Evolutionary conservation across 2,329 filamentous ascomycete genomes (phyloP).

Genomic region (Neofusicoccum parvum): DNA sequence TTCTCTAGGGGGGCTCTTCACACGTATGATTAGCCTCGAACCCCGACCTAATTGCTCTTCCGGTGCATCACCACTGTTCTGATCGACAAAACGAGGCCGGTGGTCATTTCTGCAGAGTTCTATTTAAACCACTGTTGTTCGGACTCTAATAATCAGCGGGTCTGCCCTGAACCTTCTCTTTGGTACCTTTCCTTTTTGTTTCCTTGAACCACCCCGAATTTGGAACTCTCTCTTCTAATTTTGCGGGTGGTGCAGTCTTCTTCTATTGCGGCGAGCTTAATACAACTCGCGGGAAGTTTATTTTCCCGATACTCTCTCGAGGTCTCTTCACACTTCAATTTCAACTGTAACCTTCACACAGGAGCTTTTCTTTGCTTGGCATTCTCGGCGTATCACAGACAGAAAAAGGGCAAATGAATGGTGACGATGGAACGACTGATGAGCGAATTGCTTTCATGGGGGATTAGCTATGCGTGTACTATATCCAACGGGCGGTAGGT

Average conservation of each 20-base stretch:
- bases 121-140: too few relatives aligned
- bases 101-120: too few relatives aligned
- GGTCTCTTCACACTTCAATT: neutral
- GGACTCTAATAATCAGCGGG: too few relatives aligned
- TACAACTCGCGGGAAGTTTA: neutral
- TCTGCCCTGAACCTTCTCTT: too few relatives aligned
- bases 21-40: too few relatives aligned
- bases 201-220: too few relatives aligned
- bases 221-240: neutral
- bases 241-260: neutral
- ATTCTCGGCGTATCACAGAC: neutral
- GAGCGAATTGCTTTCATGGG: neutral
- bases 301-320: neutral
- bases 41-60: too few relatives aligned
- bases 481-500: neutral
- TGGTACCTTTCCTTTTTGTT: too few relatives aligned
- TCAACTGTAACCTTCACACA: neutral
- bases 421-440: slow-evolving; percentile 3
- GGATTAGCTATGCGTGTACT: slow-evolving; percentile 1
- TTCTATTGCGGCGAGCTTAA: neutral
- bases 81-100: too few relatives aligned
- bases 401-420: neutral
- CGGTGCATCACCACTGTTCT: too few relatives aligned
- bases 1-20: neutral
- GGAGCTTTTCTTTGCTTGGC: neutral